Evolutionary conservation across 352 stramenopile species (phyloP).

Genomic region (Phytophthora fragariaefolia): DNA sequence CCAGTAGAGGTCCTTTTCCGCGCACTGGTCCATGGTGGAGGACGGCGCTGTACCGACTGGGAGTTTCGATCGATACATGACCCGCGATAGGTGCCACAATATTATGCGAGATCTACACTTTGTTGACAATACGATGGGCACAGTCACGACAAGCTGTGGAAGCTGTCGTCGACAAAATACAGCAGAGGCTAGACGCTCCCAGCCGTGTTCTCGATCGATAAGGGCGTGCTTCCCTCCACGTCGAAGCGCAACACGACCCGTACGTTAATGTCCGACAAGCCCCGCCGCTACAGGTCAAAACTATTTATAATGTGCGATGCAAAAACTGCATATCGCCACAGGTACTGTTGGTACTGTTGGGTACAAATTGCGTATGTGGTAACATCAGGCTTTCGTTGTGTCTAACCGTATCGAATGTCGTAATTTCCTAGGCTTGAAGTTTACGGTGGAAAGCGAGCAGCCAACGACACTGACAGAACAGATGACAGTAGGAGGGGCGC

Average conservation of each 20-base stretch:
- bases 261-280: constrained; percentile 46
- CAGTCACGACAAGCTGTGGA: constrained; percentile 20
- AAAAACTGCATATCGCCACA: constrained; percentile 15
- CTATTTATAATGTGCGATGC: constrained; percentile 43
- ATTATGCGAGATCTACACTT: constrained; percentile 30
- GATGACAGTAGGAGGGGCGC: constrained; percentile 16
- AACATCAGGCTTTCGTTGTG: constrained; percentile 5
- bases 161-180: constrained; percentile 19
- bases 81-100: no score
- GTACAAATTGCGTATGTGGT: background rate
- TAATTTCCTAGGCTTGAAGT: constrained; percentile 21
- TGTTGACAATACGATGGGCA: constrained; percentile 17
- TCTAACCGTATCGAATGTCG: constrained; percentile 11
- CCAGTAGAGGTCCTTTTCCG: constrained; percentile 19
- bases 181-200: background rate
- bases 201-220: constrained; percentile 28
- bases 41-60: constrained; percentile 20
- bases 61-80: constrained; percentile 25
- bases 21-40: constrained; percentile 26
- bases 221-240: constrained; percentile 34
- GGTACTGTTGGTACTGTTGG: constrained; percentile 10
- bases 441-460: constrained; percentile 16
- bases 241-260: constrained; percentile 38
- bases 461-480: background rate
- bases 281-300: constrained; percentile 34